Evolutionary conservation across 2,329 filamentous ascomycete species (phyloP), one percentile per base, ranked within the genome.

Genomic region (Calonectria ilicicola): DNA sequence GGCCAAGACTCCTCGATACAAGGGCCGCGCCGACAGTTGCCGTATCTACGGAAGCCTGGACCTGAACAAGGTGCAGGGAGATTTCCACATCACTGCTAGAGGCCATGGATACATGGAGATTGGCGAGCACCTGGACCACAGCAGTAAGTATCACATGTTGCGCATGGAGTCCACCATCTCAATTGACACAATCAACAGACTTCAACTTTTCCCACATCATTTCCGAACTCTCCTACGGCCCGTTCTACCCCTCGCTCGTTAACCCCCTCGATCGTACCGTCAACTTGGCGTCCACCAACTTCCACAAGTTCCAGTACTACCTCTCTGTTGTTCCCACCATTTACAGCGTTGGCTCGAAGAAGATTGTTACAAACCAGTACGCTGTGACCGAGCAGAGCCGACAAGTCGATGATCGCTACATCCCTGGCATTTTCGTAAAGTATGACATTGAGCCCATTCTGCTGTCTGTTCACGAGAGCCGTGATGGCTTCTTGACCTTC

Each of bases 191-290:
- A 53, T 26, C 8, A 21, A 6, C 78, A 96, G 94, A 89, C 26
- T 98, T 99, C 90, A 98, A 99, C 89, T 99, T 99, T 89, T 96
- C 95, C 38, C 97, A 99, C 87, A 93, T 98, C 83, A 92, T 99
- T 86, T 96, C 94, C 80, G 97, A 99, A 84, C 91, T 99, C 78
- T 98, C 96, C 71, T 99, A 98, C 84, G 97, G 97, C 5, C 93
- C 95, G n/a, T 98, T 96, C 87, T 98, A 98, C 86, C 96, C 97
- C 1, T 95, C 93, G 29, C 92, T 99, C 68, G 90, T 93, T 80
- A 99, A 99, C 86, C 97, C 97, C 0, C 94, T 99, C 80, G 97
- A 98, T 86, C 93, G 93, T 77, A 98, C 97, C 53, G 91, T 96
- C 84, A 94, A 96, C 80, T 85, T 88, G 4, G 96, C 94, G n/a